Evolutionary conservation across 73 alveolate species (phyloP).

Genomic region (Breviolum minutum): DNA sequence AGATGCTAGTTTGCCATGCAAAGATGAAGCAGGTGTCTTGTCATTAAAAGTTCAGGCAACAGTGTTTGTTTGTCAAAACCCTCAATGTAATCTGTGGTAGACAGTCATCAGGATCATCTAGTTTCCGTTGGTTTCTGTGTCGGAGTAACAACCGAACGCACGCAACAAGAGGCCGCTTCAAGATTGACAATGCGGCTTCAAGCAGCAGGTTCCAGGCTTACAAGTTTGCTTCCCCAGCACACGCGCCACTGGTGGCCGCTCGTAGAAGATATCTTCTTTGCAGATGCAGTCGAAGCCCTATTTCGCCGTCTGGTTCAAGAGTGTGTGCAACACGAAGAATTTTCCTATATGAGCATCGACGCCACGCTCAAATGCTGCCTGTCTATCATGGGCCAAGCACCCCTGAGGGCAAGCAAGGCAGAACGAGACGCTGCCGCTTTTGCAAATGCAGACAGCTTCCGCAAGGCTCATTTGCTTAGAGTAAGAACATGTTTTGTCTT

Average conservation of each 20-base stretch:
- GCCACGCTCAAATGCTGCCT: not conserved
- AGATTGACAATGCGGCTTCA: not conserved
- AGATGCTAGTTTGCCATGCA: conserved; percentile 4
- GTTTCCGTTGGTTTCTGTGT: not conserved
- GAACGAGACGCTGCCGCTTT: not conserved
- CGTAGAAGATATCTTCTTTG: not conserved
- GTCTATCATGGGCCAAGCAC: not conserved
- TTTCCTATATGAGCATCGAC: not conserved
- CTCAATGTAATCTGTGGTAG: not conserved
- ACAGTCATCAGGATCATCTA: too few relatives aligned
- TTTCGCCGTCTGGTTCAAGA: not conserved
- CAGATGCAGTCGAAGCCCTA: not conserved
- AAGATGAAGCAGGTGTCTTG: not conserved
- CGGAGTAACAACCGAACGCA: too few relatives aligned
- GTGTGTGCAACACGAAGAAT: not conserved
- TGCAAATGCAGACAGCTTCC: not conserved
- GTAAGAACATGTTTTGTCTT: not conserved
- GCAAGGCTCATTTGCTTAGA: not conserved
- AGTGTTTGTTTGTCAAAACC: not conserved
- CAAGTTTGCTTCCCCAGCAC: conserved; percentile 12
- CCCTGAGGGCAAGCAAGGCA: not conserved
- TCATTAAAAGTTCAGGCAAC: not conserved
- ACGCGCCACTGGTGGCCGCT: conserved; percentile 37
- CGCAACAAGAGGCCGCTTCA: not conserved
- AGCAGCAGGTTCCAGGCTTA: not conserved